A percentile compares a stretch with the other conserved stretches of the same genome.
Evolutionary conservation across 139 green algal genomes (phyloP).

Genomic region (Mychonastes homosphaera): DNA sequence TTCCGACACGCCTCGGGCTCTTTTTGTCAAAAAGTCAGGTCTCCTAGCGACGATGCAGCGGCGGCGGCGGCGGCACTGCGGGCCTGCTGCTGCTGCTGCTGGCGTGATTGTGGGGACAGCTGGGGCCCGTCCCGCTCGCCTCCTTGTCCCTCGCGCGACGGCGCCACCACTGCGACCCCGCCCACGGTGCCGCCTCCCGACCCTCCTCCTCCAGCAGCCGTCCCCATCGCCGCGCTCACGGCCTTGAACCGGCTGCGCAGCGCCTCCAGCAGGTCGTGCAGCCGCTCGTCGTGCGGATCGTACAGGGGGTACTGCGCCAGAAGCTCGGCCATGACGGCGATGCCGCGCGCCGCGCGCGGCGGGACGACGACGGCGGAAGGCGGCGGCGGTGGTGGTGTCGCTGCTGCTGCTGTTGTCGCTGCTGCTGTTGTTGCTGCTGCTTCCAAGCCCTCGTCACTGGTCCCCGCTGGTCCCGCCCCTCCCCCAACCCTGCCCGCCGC

Average conservation of each 20-base stretch:
- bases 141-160: no score
- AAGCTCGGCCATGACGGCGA: constrained; percentile 40
- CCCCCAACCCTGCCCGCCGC: neutral
- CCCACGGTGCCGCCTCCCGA: no score
- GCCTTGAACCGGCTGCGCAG: constrained; percentile 55
- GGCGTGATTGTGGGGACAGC: no score
- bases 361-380: constrained; percentile 10
- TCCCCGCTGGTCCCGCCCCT: neutral
- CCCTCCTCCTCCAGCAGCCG: constrained; percentile 4
- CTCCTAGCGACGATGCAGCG: no score
- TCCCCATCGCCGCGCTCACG: constrained; percentile 35
- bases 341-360: constrained; percentile 22
- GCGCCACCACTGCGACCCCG: no score
- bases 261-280: constrained; percentile 50
- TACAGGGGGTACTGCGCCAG: constrained; percentile 34
- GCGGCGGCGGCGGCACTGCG: no score
- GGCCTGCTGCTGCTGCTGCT: no score
- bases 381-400: neutral
- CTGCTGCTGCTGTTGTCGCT: neutral
- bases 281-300: constrained; percentile 52
- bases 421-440: constrained; percentile 1
- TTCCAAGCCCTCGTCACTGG: no score
- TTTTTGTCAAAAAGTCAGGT: no score
- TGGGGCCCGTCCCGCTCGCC: no score
- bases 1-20: no score